These are phyloP conservation scores for Phytopythium boreale DNA, from an alignment of 352 stramenopile species.

Conservation along the genomic window DNA sequence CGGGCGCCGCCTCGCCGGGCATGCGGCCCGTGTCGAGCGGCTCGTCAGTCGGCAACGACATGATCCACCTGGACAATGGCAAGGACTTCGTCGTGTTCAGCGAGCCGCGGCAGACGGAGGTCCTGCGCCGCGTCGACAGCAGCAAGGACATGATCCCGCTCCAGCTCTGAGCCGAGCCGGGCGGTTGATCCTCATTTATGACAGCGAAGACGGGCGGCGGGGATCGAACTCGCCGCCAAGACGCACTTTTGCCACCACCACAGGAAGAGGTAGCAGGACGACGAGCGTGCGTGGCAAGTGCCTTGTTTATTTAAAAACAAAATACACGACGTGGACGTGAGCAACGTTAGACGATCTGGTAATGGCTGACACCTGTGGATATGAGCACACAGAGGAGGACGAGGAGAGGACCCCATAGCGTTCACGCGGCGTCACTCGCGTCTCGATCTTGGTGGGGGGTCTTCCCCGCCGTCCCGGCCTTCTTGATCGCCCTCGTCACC, in stretches of 20 bases:
- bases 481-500: neutral
- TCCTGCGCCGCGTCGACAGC: slow-evolving; percentile 16
- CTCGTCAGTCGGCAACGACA: slow-evolving; percentile 20
- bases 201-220: neutral
- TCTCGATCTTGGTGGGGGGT: neutral
- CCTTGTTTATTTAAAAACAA: neutral
- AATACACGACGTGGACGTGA: neutral
- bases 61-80: slow-evolving; percentile 24
- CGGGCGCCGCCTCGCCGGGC: neutral
- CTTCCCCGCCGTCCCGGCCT: neutral
- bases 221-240: slow-evolving; percentile 10
- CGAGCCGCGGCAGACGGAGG: slow-evolving; percentile 15
- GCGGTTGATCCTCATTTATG: neutral
- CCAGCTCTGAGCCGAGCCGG: slow-evolving; percentile 17
- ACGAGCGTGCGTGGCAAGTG: too few relatives aligned
- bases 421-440: slow-evolving; percentile 1
- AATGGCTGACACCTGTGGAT: neutral
- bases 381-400: neutral
- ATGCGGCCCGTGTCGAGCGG: neutral
- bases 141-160: slow-evolving; percentile 61
- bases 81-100: slow-evolving; percentile 49
- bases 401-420: neutral
- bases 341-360: neutral
- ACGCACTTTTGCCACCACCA: too few relatives aligned
- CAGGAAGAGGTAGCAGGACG: neutral